Evolutionary conservation across 176 grass and related monocot genomes (phyloP).

Genomic region (Aegilops bicornis): DNA sequence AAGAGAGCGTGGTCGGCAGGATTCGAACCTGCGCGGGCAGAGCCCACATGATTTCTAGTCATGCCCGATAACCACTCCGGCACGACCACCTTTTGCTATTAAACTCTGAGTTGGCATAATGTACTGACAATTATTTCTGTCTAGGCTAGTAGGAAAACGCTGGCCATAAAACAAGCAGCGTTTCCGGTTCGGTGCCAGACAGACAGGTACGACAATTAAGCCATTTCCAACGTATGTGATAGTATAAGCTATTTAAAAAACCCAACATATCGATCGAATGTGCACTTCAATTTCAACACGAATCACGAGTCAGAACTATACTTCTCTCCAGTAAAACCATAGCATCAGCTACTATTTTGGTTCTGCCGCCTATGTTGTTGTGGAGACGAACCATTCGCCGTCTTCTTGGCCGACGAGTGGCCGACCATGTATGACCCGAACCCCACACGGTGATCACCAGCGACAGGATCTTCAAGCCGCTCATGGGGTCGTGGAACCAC

Average conservation of each 20-base stretch:
- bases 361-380: not conserved
- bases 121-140: no score
- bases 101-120: no score
- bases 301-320: not conserved
- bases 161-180: no score
- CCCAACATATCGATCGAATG: not conserved
- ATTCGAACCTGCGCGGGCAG: slow-evolving; percentile 98
- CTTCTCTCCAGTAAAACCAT: no score
- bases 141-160: no score
- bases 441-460: slow-evolving; percentile 87
- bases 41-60: slow-evolving; percentile 99
- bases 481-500: slow-evolving; percentile 88
- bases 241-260: no score
- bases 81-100: no score
- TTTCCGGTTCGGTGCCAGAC: no score
- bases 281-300: not conserved
- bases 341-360: not conserved
- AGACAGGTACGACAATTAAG: no score
- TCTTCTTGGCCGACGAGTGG: slow-evolving; percentile 3
- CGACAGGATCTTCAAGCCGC: slow-evolving; percentile 88
- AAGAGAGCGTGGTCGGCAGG: slow-evolving; percentile 75
- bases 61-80: not conserved
- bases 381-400: not conserved
- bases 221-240: no score
- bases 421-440: slow-evolving; percentile 80